Evolutionary conservation across 2,329 filamentous ascomycete genomes (phyloP).

Genomic region (Colletotrichum godetiae): DNA sequence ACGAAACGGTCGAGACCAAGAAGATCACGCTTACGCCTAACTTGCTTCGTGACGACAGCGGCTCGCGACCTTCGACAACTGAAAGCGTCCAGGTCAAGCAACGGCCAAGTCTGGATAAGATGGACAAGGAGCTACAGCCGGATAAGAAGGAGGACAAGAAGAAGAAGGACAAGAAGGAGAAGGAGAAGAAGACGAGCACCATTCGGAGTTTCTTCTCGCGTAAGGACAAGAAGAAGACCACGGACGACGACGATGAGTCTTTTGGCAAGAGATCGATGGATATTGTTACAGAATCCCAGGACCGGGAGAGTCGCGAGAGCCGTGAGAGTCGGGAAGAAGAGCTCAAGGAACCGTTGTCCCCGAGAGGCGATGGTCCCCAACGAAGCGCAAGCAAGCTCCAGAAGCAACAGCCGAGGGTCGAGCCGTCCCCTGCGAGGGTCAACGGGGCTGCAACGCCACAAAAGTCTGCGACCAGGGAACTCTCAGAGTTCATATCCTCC

Average conservation of each 20-base stretch:
- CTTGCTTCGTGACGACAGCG: slow-evolving; percentile 83
- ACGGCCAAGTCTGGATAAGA: slow-evolving; percentile 77
- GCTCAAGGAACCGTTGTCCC: slow-evolving; percentile 56
- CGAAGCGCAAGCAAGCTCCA: slow-evolving; percentile 76
- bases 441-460: slow-evolving; percentile 42
- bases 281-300: slow-evolving; percentile 53
- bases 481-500: slow-evolving; percentile 53
- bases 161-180: slow-evolving; percentile 79
- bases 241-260: slow-evolving; percentile 69
- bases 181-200: slow-evolving; percentile 70
- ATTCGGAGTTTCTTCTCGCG: slow-evolving; percentile 72
- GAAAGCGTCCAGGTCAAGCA: slow-evolving; percentile 67
- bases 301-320: slow-evolving; percentile 49
- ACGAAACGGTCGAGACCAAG: slow-evolving; percentile 93
- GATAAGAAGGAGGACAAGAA: slow-evolving; percentile 82
- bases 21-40: slow-evolving; percentile 98
- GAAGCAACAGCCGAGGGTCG: slow-evolving; percentile 69
- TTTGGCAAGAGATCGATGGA: slow-evolving; percentile 74
- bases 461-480: slow-evolving; percentile 52
- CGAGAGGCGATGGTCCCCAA: slow-evolving; percentile 51
- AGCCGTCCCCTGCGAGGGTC: slow-evolving; percentile 60
- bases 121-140: slow-evolving; percentile 67
- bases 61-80: slow-evolving; percentile 61
- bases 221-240: slow-evolving; percentile 68
- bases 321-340: slow-evolving; percentile 43